Conservation (phyloP, 371 early-diverging fungal species). For the Spiromyces aspiralis region DNA sequence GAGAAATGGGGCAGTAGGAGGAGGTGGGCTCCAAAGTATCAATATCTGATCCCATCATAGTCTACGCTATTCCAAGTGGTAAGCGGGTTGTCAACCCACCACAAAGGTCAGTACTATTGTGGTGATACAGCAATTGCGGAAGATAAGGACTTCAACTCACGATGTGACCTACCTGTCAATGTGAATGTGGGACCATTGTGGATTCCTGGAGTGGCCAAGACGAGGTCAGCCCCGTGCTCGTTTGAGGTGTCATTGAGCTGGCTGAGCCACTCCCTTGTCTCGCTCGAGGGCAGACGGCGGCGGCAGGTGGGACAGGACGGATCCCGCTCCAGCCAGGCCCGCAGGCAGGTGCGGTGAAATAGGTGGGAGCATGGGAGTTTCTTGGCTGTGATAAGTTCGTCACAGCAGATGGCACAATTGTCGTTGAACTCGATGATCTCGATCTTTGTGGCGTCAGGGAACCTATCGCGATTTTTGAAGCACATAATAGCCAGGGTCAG, state of each 20-base stretch:
- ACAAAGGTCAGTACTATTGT: too few relatives aligned
- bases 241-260: background rate
- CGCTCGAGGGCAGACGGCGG: background rate
- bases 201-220: background rate
- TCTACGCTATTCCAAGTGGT: too few relatives aligned
- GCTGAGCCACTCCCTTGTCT: background rate
- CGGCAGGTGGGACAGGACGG: background rate
- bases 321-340: background rate
- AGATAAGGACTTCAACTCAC: too few relatives aligned
- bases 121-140: too few relatives aligned
- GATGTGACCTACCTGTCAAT: too few relatives aligned
- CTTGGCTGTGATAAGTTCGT: background rate
- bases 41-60: too few relatives aligned
- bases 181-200: too few relatives aligned
- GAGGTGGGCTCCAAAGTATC: too few relatives aligned
- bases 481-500: too few relatives aligned
- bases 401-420: conserved; percentile 4
- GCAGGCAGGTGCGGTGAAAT: conserved; percentile 1
- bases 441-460: background rate
- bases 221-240: background rate
- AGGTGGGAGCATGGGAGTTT: conserved; percentile 4
- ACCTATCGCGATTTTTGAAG: background rate
- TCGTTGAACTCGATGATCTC: conserved; percentile 1
- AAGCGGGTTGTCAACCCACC: too few relatives aligned
- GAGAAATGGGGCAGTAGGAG: too few relatives aligned